A percentile compares a stretch with the other conserved stretches of the same genome.
Evolutionary conservation across 1,284 basidiomycete species (phyloP).

Genomic region (Ganoderma leucocontextum): DNA sequence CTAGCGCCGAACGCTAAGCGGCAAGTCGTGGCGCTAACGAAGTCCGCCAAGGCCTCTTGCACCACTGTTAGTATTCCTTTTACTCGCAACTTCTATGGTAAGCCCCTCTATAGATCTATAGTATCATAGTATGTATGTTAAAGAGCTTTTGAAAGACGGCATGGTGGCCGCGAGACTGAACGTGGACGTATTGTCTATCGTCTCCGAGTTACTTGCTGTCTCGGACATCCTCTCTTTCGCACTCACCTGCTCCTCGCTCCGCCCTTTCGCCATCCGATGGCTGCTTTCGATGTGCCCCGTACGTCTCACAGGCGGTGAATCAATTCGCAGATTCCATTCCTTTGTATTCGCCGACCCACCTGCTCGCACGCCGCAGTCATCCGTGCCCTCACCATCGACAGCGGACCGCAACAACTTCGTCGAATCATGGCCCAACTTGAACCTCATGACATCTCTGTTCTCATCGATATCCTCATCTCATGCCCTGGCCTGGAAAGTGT

Average conservation of each 20-base stretch:
- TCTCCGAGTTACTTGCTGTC: neutral
- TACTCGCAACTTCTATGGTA: no score
- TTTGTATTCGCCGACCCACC: neutral
- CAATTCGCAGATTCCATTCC: neutral
- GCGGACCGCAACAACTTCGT: accelerated
- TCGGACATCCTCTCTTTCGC: neutral
- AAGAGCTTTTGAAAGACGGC: no score
- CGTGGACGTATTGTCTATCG: neutral
- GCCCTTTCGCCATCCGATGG: neutral
- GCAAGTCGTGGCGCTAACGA: no score
- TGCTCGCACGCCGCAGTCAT: neutral
- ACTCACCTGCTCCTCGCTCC: neutral
- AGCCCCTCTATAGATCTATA: no score
- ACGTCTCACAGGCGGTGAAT: neutral
- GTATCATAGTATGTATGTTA: neutral
- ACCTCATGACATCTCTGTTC: neutral
- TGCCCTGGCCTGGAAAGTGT: neutral
- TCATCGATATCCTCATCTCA: neutral
- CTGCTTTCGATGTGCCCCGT: neutral
- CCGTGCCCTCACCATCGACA: neutral
- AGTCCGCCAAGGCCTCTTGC: no score
- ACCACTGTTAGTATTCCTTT: no score
- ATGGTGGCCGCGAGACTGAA: neutral
- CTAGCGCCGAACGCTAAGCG: no score
- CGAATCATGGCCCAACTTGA: accelerated